Conservation (phyloP, 2,329 filamentous ascomycete genomes). For the Biscogniauxia marginata region DNA sequence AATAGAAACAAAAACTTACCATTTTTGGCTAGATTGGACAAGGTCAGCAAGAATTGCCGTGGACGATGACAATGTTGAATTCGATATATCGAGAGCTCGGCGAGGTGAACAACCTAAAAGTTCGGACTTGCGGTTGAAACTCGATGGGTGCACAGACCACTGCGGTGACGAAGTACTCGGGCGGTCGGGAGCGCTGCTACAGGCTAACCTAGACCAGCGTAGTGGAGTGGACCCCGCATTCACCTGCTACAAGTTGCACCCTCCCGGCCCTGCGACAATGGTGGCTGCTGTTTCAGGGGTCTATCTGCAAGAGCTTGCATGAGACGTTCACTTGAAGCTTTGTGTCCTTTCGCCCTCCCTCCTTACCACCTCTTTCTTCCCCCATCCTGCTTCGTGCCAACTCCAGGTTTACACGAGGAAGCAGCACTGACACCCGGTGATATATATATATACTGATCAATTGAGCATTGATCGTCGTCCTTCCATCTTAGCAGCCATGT, state of each 20-base stretch:
- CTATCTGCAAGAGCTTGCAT: slow-evolving; percentile 12
- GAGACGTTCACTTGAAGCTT: slow-evolving; percentile 18
- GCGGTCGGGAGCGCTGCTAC: not conserved
- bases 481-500: slow-evolving; percentile 59
- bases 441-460: not conserved
- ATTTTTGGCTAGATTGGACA: not conserved
- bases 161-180: slow-evolving; percentile 5
- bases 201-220: slow-evolving; percentile 10
- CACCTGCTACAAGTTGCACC: slow-evolving; percentile 2
- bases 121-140: not conserved
- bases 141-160: slow-evolving; percentile 1
- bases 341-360: slow-evolving; percentile 26
- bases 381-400: slow-evolving; percentile 5
- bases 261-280: not conserved
- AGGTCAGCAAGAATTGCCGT: slow-evolving; percentile 1
- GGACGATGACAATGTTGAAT: slow-evolving; percentile 3
- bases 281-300: slow-evolving; percentile 15
- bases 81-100: not conserved
- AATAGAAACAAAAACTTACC: not conserved
- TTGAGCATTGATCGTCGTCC: slow-evolving; percentile 10
- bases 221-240: slow-evolving; percentile 23
- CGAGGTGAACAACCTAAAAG: not conserved
- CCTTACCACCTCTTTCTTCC: slow-evolving; percentile 6
- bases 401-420: slow-evolving; percentile 7
- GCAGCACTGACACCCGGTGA: slow-evolving; percentile 3